Conservation (phyloP, 352 stramenopile genomes). For the Phytophthora aleatoria region DNA sequence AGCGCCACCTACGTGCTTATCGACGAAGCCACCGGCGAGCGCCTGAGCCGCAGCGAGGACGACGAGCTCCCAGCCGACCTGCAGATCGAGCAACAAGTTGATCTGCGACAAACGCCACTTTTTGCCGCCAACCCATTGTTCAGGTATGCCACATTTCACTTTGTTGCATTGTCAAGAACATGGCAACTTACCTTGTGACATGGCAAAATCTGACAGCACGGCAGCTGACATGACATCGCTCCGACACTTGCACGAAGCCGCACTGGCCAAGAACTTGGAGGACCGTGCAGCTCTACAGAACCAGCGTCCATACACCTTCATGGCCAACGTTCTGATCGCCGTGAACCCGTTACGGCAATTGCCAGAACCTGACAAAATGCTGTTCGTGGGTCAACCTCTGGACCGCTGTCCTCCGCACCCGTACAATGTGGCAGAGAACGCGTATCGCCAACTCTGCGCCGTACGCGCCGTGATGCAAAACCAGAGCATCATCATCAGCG, state of each 20-base stretch:
- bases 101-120: slow-evolving; percentile 51
- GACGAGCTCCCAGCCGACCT: slow-evolving; percentile 18
- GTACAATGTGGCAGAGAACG: slow-evolving; percentile 87
- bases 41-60: slow-evolving; percentile 17
- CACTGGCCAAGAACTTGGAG: slow-evolving; percentile 88
- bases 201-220: slow-evolving; percentile 36
- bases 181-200: slow-evolving; percentile 3
- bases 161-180: background rate
- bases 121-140: slow-evolving; percentile 80
- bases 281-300: slow-evolving; percentile 78
- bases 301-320: slow-evolving; percentile 87
- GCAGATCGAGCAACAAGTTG: slow-evolving; percentile 41
- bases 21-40: slow-evolving; percentile 70
- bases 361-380: slow-evolving; percentile 72
- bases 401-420: slow-evolving; percentile 78
- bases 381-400: slow-evolving; percentile 70
- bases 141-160: slow-evolving; percentile 28
- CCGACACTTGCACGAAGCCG: slow-evolving; percentile 83
- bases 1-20: slow-evolving; percentile 55
- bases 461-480: slow-evolving; percentile 87
- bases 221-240: slow-evolving; percentile 86
- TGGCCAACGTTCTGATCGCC: slow-evolving; percentile 87
- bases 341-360: slow-evolving; percentile 83
- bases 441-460: slow-evolving; percentile 83
- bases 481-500: slow-evolving; percentile 95